A percentile compares a stretch with the other conserved stretches of the same genome.
phyloP scores from a whole-genome alignment of 129 eudicot genomes.

The Helichrysum umbraculigerum region DNA sequence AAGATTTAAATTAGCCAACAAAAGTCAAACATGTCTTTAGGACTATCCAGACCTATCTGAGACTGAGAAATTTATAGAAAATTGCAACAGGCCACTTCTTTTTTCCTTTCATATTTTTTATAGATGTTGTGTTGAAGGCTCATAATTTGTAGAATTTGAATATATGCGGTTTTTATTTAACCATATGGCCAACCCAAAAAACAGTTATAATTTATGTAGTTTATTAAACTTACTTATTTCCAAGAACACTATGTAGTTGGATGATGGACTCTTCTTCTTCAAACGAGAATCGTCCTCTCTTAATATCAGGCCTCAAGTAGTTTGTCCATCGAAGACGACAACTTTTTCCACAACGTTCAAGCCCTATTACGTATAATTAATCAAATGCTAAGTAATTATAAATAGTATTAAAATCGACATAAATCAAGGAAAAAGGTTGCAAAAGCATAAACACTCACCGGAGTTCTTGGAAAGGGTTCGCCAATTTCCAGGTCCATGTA shows the following conservation, averaged over 20 bases:
- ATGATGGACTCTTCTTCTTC: conserved; percentile 78
- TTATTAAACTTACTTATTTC: conserved; percentile 58
- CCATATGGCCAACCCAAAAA: background rate
- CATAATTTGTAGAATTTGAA: too few relatives aligned
- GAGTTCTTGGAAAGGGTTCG: conserved; percentile 63
- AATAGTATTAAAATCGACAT: background rate
- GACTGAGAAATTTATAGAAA: background rate
- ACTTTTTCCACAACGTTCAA: conserved; percentile 68
- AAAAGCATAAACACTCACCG: conserved; percentile 31
- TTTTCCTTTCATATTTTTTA: background rate
- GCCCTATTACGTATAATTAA: conserved; percentile 35
- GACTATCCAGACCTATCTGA: background rate
- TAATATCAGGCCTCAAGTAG: conserved; percentile 77
- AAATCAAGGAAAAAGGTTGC: background rate
- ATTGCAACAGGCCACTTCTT: background rate
- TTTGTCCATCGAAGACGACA: conserved; percentile 80
- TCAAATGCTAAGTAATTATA: background rate
- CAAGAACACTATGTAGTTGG: conserved; percentile 68
- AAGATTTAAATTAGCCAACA: background rate
- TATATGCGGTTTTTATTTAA: background rate
- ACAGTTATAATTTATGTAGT: background rate
- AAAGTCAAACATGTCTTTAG: too few relatives aligned
- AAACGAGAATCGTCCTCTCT: conserved; percentile 73
- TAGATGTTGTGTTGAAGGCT: background rate
- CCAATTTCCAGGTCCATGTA: conserved; percentile 68